These are phyloP conservation scores for Torulaspora pretoriensis DNA, from an alignment of 1,139 yeast genomes.

Conservation along the genomic window DNA sequence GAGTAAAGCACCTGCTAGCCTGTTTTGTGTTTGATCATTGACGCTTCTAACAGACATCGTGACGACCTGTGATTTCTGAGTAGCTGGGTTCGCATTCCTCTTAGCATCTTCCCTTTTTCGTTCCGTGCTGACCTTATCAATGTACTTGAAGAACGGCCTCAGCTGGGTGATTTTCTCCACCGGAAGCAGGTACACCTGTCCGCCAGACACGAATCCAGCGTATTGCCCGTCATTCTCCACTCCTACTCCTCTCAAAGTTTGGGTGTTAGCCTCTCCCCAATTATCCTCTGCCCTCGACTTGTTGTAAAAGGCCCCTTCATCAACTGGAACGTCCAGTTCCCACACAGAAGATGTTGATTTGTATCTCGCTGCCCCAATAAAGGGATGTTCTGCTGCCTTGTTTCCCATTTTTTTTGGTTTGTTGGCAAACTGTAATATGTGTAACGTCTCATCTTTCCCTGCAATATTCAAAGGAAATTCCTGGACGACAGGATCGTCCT, in stretches of 20 bases:
- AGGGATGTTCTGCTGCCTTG: slow-evolving; percentile 40
- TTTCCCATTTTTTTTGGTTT: slow-evolving; percentile 51
- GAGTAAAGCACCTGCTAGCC: slow-evolving; percentile 74
- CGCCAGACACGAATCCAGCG: slow-evolving; percentile 47
- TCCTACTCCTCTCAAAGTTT: slow-evolving; percentile 67
- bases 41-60: slow-evolving; percentile 74
- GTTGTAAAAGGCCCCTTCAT: slow-evolving; percentile 59
- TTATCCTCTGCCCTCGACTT: slow-evolving; percentile 48
- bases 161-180: slow-evolving; percentile 69
- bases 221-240: slow-evolving; percentile 55
- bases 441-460: slow-evolving; percentile 35
- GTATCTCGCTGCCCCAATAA: slow-evolving; percentile 49
- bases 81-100: slow-evolving; percentile 43
- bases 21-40: slow-evolving; percentile 51
- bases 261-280: slow-evolving; percentile 59
- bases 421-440: slow-evolving; percentile 70
- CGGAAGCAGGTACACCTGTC: slow-evolving; percentile 60
- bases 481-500: slow-evolving; percentile 72
- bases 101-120: slow-evolving; percentile 38
- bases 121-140: slow-evolving; percentile 48
- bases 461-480: slow-evolving; percentile 65
- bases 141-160: slow-evolving; percentile 75
- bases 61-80: slow-evolving; percentile 56
- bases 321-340: slow-evolving; percentile 69
- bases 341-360: slow-evolving; percentile 58